Evolutionary conservation across 2,329 filamentous ascomycete species (phyloP).

Genomic region (Ramularia endophylla): DNA sequence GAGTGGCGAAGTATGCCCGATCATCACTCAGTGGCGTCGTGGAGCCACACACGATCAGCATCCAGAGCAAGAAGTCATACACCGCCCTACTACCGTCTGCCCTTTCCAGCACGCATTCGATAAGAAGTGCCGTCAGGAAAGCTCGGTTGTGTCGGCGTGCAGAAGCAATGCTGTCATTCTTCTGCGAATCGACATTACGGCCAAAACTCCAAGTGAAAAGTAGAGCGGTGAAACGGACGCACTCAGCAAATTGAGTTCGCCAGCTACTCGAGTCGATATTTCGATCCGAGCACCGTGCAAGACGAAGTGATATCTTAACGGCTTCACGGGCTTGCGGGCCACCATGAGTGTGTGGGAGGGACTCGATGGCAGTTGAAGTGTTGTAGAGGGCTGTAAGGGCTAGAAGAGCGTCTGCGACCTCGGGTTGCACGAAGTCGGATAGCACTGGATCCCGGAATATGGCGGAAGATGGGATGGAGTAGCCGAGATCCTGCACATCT

Average conservation of each 20-base stretch:
- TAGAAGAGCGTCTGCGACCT: constrained; percentile 10
- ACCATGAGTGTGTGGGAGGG: constrained; percentile 11
- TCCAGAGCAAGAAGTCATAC: constrained; percentile 12
- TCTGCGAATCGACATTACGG: constrained; percentile 8
- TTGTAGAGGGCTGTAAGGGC: constrained; percentile 16
- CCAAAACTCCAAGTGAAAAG: constrained; percentile 16
- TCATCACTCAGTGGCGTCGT: constrained; percentile 3
- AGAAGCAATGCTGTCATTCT: constrained; percentile 7
- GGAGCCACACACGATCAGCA: constrained; percentile 11
- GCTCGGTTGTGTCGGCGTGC: constrained; percentile 9
- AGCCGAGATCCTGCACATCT: constrained; percentile 11
- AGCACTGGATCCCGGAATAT: constrained; percentile 6
- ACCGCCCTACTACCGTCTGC: constrained; percentile 1
- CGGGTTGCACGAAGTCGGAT: constrained; percentile 1
- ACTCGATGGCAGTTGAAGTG: neutral
- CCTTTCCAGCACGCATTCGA: constrained; percentile 1
- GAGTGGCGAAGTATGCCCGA: constrained; percentile 6
- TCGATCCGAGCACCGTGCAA: constrained; percentile 3
- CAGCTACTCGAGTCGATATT: constrained; percentile 5
- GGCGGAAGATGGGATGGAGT: constrained; percentile 7
- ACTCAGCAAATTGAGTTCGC: constrained; percentile 11
- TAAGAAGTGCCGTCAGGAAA: constrained; percentile 5
- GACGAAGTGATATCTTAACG: constrained; percentile 11
- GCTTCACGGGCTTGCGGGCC: constrained; percentile 10
- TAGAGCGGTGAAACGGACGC: constrained; percentile 7